These are phyloP conservation scores for Dioscorea dumetorum DNA, from an alignment of 106 monocot genomes.

Conservation along the genomic window DNA sequence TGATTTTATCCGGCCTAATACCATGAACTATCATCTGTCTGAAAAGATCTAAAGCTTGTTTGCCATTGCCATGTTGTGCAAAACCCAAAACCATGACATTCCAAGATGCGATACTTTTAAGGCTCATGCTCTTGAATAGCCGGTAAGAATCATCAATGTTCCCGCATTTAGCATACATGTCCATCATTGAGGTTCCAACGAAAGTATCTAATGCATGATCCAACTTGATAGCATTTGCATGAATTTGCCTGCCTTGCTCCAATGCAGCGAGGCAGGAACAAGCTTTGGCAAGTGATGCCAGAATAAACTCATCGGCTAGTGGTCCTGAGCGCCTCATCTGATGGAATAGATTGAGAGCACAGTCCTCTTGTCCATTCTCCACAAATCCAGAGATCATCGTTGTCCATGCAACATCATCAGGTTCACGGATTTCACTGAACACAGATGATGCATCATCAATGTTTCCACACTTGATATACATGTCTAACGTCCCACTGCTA, in stretches of 20 bases:
- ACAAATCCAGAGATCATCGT: constrained; percentile 60
- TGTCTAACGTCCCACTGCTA: constrained; percentile 41
- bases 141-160: constrained; percentile 48
- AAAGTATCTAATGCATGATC: constrained; percentile 36
- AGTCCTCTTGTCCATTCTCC: constrained; percentile 54
- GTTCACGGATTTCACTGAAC: constrained; percentile 43
- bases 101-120: constrained; percentile 49
- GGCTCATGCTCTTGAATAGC: constrained; percentile 38
- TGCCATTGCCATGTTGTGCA: constrained; percentile 59
- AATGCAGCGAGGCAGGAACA: constrained; percentile 52
- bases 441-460: constrained; percentile 22
- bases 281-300: constrained; percentile 58
- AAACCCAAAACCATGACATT: constrained; percentile 62
- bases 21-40: constrained; percentile 30
- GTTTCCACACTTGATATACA: constrained; percentile 66
- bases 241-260: constrained; percentile 56
- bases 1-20: constrained; percentile 57
- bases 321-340: constrained; percentile 41
- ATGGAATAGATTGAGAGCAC: constrained; percentile 37
- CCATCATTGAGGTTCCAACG: constrained; percentile 56
- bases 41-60: constrained; percentile 43
- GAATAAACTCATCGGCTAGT: constrained; percentile 44
- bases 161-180: constrained; percentile 87
- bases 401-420: constrained; percentile 81
- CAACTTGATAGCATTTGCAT: constrained; percentile 54